A percentile compares a stretch with the other conserved stretches of the same genome.
phyloP scores from a whole-genome alignment of 495 filamentous ascomycete species.

The Trichoderma asperelloides region DNA sequence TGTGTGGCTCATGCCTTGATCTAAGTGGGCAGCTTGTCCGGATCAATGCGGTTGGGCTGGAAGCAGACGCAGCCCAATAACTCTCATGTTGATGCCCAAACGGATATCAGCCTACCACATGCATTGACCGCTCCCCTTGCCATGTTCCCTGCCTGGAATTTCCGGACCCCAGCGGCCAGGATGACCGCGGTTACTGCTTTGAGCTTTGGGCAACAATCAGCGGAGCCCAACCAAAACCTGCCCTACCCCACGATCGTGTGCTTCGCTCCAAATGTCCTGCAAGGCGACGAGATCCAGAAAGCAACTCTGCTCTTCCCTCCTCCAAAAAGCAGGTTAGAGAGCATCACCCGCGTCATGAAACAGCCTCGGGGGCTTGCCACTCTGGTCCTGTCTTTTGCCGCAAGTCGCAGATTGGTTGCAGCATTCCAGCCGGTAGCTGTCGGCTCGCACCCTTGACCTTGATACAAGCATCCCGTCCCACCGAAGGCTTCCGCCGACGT shows the following conservation, averaged over 20 bases:
- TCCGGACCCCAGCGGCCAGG: neutral
- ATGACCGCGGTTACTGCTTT: neutral
- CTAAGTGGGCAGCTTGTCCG: neutral
- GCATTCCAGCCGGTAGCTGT: neutral
- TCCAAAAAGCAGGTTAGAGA: constrained; percentile 5
- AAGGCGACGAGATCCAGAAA: neutral
- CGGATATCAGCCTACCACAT: neutral
- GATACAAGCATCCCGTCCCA: constrained; percentile 1
- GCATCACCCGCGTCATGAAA: constrained; percentile 6
- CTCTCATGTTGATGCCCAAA: neutral
- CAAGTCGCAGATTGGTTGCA: constrained; percentile 1
- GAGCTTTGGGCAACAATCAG: constrained; percentile 5
- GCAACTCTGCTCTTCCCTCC: neutral
- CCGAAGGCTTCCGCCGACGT: neutral
- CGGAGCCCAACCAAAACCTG: constrained; percentile 6
- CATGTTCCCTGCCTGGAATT: neutral
- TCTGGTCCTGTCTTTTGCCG: neutral
- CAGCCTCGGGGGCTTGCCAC: neutral
- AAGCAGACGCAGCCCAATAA: neutral
- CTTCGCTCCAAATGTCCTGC: constrained; percentile 4
- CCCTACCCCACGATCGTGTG: constrained; percentile 3
- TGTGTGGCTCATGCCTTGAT: neutral
- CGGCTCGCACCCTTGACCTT: constrained; percentile 6
- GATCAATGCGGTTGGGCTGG: constrained; percentile 4
- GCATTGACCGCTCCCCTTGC: neutral